These are phyloP conservation scores for Salix caprea DNA, from an alignment of 345 rosid genomes.

Conservation along the genomic window DNA sequence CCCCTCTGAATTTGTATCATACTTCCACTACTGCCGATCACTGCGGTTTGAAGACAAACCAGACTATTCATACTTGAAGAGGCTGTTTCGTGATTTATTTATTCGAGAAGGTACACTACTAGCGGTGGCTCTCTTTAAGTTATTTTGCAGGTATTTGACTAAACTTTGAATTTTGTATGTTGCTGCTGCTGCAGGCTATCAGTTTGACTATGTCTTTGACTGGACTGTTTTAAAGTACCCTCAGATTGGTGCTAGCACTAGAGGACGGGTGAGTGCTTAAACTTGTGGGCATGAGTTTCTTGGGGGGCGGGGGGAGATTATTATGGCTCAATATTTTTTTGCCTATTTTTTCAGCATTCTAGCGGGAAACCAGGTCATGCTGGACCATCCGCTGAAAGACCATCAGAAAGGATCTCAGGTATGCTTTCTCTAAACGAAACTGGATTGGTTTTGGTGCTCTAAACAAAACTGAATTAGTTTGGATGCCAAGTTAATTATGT, in stretches of 20 bases:
- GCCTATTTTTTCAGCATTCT: slow-evolving; percentile 18
- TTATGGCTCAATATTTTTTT: background rate
- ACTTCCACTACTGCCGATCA: slow-evolving; percentile 92
- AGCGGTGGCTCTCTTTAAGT: background rate
- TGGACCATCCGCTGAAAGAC: slow-evolving; percentile 67
- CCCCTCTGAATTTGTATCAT: slow-evolving; percentile 87
- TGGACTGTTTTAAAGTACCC: slow-evolving; percentile 92
- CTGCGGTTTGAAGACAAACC: slow-evolving; percentile 96
- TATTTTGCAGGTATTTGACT: background rate
- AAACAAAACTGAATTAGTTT: background rate
- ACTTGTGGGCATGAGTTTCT: background rate
- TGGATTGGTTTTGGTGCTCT: background rate
- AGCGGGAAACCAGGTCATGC: slow-evolving; percentile 53
- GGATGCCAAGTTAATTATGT: background rate
- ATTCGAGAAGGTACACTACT: slow-evolving; percentile 68
- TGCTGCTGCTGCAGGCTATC: slow-evolving; percentile 58
- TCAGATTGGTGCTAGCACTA: slow-evolving; percentile 70
- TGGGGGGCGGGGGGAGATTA: background rate
- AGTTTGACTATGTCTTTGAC: slow-evolving; percentile 89
- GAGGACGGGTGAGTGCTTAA: slow-evolving; percentile 57
- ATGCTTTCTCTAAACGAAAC: background rate
- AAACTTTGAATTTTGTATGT: slow-evolving; percentile 8
- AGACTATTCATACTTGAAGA: slow-evolving; percentile 88
- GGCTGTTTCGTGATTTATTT: slow-evolving; percentile 90
- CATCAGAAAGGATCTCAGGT: slow-evolving; percentile 69